Conservation (phyloP, 441 rosid genomes). For the Adansonia rubrostipa region DNA sequence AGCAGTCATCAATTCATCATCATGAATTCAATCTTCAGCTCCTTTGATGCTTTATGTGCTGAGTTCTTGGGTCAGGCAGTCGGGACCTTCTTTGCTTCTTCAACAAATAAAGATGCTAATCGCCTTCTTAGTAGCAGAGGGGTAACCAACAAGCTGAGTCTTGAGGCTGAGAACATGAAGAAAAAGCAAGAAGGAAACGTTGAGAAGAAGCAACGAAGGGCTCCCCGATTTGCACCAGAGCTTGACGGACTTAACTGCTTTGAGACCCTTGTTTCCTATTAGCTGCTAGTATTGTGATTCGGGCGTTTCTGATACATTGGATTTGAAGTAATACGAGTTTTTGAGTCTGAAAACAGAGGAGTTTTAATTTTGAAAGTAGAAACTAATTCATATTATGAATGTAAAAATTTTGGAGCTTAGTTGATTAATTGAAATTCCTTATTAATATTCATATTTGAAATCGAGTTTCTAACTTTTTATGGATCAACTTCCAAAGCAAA, state of each 20-base stretch:
- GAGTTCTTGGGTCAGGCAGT: constrained; percentile 45
- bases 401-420: not conserved
- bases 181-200: constrained; percentile 21
- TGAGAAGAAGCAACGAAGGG: constrained; percentile 17
- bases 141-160: not conserved
- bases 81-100: constrained; percentile 27
- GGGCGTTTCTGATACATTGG: not conserved
- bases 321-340: not conserved
- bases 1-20: constrained; percentile 17
- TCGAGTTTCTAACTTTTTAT: not conserved
- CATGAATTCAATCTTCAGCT: constrained; percentile 67
- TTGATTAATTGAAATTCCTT: not conserved
- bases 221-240: constrained; percentile 51
- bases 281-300: not conserved
- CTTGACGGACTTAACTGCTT: constrained; percentile 62
- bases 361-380: not conserved
- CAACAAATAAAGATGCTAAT: not conserved
- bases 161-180: not conserved
- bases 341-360: not conserved
- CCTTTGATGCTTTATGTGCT: constrained; percentile 48
- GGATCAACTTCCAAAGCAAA: not conserved
- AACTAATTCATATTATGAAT: not conserved
- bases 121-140: not conserved
- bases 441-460: not conserved
- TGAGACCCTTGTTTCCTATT: constrained; percentile 50